Evolutionary conservation across 257 asterid genomes (phyloP).

Genomic region (Oldenlandia corymbosa): DNA sequence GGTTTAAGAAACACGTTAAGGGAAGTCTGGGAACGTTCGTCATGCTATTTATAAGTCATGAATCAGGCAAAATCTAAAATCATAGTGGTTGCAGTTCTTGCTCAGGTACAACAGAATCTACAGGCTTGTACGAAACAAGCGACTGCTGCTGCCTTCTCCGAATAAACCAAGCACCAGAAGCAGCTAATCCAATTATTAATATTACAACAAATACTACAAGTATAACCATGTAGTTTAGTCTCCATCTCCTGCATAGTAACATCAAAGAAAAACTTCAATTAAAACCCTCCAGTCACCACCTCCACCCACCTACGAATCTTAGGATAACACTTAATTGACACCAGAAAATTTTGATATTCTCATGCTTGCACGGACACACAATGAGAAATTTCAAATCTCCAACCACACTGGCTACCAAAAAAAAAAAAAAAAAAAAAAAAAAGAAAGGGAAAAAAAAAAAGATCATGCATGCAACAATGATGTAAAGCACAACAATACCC

Average conservation of each 20-base stretch:
- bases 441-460: no score
- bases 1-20: neutral
- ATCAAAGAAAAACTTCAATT: conserved; percentile 1
- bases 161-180: conserved; percentile 57
- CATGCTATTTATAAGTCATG: neutral
- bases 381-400: no score
- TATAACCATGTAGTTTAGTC: conserved; percentile 40
- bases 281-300: neutral
- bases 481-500: no score
- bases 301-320: neutral
- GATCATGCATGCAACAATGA: no score
- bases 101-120: conserved; percentile 63
- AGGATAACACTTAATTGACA: neutral
- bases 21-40: neutral
- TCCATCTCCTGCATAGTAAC: conserved; percentile 50
- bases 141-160: conserved; percentile 52
- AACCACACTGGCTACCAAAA: no score
- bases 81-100: conserved; percentile 95
- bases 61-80: conserved; percentile 14
- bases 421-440: no score
- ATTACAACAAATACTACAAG: conserved; percentile 26
- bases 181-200: conserved; percentile 44
- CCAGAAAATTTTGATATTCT: neutral
- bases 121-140: conserved; percentile 60
- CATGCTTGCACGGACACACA: neutral